A percentile compares a stretch with the other conserved stretches of the same genome.
These are phyloP conservation scores for Thalassiosira hispida DNA, from an alignment of 352 stramenopile genomes.

Conservation along the genomic window DNA sequence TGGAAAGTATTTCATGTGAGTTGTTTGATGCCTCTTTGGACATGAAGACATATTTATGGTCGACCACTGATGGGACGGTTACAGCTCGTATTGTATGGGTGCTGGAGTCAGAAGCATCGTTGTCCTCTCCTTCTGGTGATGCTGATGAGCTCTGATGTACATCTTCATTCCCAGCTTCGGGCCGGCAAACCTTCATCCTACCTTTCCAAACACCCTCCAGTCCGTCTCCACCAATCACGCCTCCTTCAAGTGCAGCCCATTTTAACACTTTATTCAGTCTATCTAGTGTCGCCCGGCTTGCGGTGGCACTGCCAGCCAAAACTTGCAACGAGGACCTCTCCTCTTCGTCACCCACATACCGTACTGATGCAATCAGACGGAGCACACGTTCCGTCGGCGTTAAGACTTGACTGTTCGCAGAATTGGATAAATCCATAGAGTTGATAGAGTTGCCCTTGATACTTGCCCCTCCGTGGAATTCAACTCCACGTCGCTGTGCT, in stretches of 20 bases:
- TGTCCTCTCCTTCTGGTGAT: not conserved
- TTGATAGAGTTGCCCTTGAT: constrained; percentile 26
- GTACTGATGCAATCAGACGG: constrained; percentile 42
- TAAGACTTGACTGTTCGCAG: constrained; percentile 44
- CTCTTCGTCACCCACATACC: constrained; percentile 30
- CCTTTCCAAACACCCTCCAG: constrained; percentile 55
- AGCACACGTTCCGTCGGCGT: constrained; percentile 57
- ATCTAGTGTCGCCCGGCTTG: constrained; percentile 61
- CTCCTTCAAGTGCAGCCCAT: constrained; percentile 45
- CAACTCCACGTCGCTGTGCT: constrained; percentile 56
- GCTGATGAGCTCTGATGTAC: constrained; percentile 1
- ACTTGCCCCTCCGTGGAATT: constrained; percentile 47
- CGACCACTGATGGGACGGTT: constrained; percentile 60
- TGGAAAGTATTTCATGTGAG: constrained; percentile 43
- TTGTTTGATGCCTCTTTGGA: constrained; percentile 41
- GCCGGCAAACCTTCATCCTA: constrained; percentile 56
- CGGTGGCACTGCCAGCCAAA: constrained; percentile 66
- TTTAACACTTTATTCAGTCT: constrained; percentile 64
- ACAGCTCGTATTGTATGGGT: constrained; percentile 66
- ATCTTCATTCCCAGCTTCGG: constrained; percentile 16
- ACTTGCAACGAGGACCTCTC: constrained; percentile 39
- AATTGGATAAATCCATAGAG: constrained; percentile 30
- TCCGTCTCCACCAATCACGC: constrained; percentile 33
- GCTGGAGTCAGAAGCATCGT: not conserved
- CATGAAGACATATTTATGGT: constrained; percentile 60